Evolutionary conservation across 1,284 basidiomycete genomes (phyloP).

Genomic region (Schizopora paradoxa): DNA sequence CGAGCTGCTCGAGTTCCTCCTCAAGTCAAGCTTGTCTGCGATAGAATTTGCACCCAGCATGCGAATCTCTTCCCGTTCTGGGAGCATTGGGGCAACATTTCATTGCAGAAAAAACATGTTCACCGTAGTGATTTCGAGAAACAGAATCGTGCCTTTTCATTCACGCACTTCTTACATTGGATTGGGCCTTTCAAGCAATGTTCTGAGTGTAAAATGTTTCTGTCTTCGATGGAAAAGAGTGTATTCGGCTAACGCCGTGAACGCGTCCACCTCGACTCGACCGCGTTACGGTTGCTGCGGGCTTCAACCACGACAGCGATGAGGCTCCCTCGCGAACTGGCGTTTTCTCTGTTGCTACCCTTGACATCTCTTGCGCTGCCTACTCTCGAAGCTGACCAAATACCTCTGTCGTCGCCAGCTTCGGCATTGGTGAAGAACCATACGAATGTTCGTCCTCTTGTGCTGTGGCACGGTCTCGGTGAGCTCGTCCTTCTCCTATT

Average conservation of each 20-base stretch:
- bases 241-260: not conserved
- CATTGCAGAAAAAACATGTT: no score
- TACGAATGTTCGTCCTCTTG: constrained; percentile 55
- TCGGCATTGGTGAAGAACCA: constrained; percentile 18
- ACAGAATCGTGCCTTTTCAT: constrained; percentile 4
- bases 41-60: not conserved
- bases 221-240: no score
- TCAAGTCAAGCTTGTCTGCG: not conserved
- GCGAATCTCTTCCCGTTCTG: constrained; percentile 11
- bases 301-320: not conserved
- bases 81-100: no score
- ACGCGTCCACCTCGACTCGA: no score
- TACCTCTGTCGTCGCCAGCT: constrained; percentile 10
- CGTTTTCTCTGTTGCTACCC: not conserved
- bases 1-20: constrained; percentile 1
- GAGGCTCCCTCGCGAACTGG: not conserved
- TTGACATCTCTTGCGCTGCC: not conserved
- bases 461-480: constrained; percentile 95
- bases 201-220: no score
- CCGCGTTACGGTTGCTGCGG: not conserved
- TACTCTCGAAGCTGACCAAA: constrained; percentile 1
- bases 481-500: constrained; percentile 29
- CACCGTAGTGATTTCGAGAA: not conserved
- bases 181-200: no score
- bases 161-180: no score